A percentile compares a stretch with the other conserved stretches of the same genome.
Conservation (phyloP, 139 green algal genomes). For the Dunaliella sp. region DNA sequence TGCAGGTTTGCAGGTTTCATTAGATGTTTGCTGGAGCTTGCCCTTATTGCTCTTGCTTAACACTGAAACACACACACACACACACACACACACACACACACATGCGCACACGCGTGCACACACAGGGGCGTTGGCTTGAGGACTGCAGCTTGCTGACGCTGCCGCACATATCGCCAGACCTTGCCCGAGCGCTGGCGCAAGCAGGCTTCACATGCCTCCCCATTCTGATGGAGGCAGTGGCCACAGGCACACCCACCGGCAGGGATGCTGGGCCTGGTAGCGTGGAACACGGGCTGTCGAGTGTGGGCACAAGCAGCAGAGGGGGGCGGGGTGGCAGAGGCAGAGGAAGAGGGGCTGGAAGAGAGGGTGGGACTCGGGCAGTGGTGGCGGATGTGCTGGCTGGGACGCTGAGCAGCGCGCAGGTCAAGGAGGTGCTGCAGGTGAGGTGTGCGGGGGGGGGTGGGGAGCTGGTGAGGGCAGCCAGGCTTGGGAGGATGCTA, state of each 20-base stretch:
- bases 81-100: no score
- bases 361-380: background rate
- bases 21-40: no score
- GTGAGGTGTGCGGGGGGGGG: background rate
- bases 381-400: background rate
- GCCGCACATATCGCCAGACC: conserved; percentile 55
- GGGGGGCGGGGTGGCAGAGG: background rate
- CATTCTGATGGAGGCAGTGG: conserved; percentile 54
- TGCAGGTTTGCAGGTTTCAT: no score
- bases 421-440: conserved; percentile 4
- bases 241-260: background rate
- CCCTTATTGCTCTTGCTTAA: no score
- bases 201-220: conserved; percentile 39
- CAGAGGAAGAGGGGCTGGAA: background rate
- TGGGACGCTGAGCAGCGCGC: background rate
- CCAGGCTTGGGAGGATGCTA: background rate
- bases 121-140: conserved; percentile 81
- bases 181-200: conserved; percentile 30
- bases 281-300: no score
- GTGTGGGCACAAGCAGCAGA: background rate
- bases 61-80: no score
- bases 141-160: conserved; percentile 67
- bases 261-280: background rate
- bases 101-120: no score
- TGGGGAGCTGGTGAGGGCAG: background rate